phyloP scores from a whole-genome alignment of 345 rosid genomes.

The Lepidium sativum region DNA sequence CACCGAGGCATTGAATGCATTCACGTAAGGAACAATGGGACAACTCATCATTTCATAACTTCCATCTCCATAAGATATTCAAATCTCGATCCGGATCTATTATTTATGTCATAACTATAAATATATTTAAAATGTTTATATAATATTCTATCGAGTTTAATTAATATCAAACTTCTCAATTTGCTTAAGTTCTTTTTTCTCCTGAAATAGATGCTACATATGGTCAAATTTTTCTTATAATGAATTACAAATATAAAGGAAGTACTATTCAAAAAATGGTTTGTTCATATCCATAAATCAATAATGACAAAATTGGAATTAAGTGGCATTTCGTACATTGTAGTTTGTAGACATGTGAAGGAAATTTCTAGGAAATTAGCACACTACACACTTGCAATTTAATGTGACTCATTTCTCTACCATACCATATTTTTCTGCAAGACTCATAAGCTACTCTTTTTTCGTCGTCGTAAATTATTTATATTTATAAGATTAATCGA shows the following conservation, averaged over 20 bases:
- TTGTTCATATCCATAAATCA: constrained; percentile 1
- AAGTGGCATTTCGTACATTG: constrained; percentile 12
- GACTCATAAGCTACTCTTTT: neutral
- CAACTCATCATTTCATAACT: constrained; percentile 8
- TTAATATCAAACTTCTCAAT: neutral
- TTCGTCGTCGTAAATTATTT: too few relatives aligned
- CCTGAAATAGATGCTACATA: neutral
- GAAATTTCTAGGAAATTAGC: constrained; percentile 20
- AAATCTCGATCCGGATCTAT: neutral
- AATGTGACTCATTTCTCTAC: neutral
- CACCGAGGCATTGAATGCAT: constrained; percentile 19
- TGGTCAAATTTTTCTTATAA: neutral
- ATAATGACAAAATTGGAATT: constrained; percentile 21
- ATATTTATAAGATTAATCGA: too few relatives aligned
- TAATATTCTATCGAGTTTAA: neutral
- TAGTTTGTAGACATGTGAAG: constrained; percentile 14
- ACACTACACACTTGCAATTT: constrained; percentile 1
- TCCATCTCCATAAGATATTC: neutral
- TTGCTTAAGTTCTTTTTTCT: too few relatives aligned
- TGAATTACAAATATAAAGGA: neutral
- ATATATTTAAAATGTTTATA: neutral
- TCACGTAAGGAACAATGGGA: constrained; percentile 12
- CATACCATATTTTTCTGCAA: neutral
- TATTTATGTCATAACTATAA: too few relatives aligned
- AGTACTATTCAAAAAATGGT: neutral